These are phyloP conservation scores for Podospora sp. DNA, from an alignment of 495 filamentous ascomycete genomes.

Conservation along the genomic window DNA sequence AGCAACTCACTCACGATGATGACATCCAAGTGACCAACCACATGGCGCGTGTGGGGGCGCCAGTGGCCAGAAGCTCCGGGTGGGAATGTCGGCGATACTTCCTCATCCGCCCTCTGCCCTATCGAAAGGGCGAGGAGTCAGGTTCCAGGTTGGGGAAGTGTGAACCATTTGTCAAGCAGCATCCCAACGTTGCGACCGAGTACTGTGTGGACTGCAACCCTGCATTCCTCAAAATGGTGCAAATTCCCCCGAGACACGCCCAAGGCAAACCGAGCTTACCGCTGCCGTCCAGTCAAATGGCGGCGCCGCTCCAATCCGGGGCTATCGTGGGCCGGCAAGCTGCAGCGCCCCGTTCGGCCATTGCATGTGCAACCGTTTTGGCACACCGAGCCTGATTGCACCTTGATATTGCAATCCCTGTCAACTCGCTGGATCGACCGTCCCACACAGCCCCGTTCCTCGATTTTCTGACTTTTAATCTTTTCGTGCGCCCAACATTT, in stretches of 20 bases:
- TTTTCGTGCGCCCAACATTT: too few species aligned
- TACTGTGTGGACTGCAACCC: background rate
- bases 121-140: background rate
- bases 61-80: background rate
- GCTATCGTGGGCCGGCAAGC: background rate
- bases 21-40: background rate
- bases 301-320: background rate
- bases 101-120: background rate
- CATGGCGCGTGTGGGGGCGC: background rate
- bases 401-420: slow-evolving; percentile 11
- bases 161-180: too few species aligned
- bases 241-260: slow-evolving; percentile 16
- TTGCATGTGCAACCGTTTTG: slow-evolving; percentile 16
- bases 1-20: background rate
- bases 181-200: background rate
- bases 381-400: slow-evolving; percentile 20
- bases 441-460: background rate
- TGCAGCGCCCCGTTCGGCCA: slow-evolving; percentile 10
- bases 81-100: slow-evolving; percentile 10
- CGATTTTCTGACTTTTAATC: background rate
- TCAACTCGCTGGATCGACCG: background rate
- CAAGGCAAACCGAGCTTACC: slow-evolving; percentile 6
- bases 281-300: background rate
- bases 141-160: background rate
- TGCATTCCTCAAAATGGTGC: background rate